Evolutionary conservation across 2,329 filamentous ascomycete genomes (phyloP).

Genomic region (Diaporthe sp.): DNA sequence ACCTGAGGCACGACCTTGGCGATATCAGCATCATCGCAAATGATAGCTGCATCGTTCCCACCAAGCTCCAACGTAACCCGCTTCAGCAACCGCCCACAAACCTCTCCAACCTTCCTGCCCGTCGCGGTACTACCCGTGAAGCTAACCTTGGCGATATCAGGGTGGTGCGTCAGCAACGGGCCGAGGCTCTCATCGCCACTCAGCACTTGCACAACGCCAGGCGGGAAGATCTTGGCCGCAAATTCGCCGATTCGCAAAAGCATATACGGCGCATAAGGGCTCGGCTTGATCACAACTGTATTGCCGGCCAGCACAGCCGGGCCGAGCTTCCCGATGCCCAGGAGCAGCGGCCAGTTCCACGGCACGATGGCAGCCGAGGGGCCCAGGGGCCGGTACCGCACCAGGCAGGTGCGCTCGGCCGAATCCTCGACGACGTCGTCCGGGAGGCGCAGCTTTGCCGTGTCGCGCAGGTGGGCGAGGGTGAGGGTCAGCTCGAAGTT

Average conservation of each 20-base stretch:
- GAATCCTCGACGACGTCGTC: conserved; percentile 35
- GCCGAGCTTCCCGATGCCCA: conserved; percentile 57
- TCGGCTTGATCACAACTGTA: conserved; percentile 66
- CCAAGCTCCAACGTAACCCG: conserved; percentile 56
- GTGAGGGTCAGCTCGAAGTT: conserved; percentile 31
- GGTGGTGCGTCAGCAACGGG: conserved; percentile 66
- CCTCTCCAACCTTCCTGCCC: conserved; percentile 52
- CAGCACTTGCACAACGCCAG: conserved; percentile 70
- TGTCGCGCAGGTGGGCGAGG: conserved; percentile 30
- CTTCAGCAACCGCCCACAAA: conserved; percentile 55
- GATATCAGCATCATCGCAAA: conserved; percentile 56
- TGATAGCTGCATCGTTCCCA: conserved; percentile 49
- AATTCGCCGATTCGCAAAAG: conserved; percentile 70
- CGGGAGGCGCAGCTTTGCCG: conserved; percentile 28
- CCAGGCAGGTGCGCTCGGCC: conserved; percentile 17
- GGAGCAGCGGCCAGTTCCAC: conserved; percentile 53
- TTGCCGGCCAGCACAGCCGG: conserved; percentile 65
- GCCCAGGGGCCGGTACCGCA: conserved; percentile 46
- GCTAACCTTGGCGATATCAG: conserved; percentile 68
- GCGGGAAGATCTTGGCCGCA: conserved; percentile 66
- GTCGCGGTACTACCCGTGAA: conserved; percentile 67
- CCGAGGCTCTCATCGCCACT: conserved; percentile 71
- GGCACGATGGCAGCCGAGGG: conserved; percentile 59
- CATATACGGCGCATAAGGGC: conserved; percentile 67
- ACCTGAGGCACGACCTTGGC: conserved; percentile 44